Base-by-base conservation (phyloP, 345 rosid species). In the Dimocarpus longan region DNA sequence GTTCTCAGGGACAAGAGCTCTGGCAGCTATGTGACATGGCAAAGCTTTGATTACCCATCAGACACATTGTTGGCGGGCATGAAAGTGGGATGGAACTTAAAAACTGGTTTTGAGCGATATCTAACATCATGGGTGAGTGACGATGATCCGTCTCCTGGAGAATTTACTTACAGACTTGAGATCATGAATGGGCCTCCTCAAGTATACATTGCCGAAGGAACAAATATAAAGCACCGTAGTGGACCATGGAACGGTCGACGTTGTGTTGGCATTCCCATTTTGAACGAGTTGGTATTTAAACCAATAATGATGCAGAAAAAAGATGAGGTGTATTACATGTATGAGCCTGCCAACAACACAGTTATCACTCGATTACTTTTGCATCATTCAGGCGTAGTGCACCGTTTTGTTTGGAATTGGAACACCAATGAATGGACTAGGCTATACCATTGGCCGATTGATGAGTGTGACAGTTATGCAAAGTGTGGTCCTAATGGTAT, bases 1-100 rank as follows among this genome's bases (percentile, higher is more conserved):
- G 87, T 90, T 24, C 67, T 85, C 5, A 79, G 76, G 68, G 87
- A 83, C 1, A 43, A 12, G 18, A 39, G 44, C 21, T 69, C 37
- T 7, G 74, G 67, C 13, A n/a, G 6, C 57, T 75, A 52, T 32
- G 8, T 82, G 43, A 26, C 28, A 26, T 85, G 90, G 93, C 87
- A 87, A 71, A 65, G 68, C 71, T 88, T 88, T 46, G 90, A 86
- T 72, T 1, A 78, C n/a, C 88, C 87, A 15, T 73, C 86, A 0
- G 80, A 84, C 70, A 86, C 83, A 52, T 10, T 84, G 32, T 76
- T 88, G 40, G 76, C 87, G 0, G 89, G 78, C 32, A 88, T 88
- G 90, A 88, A 84, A 48, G 3, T 86, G 8, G 84, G 79, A 24
- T 82, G 87, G 90, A 26, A 74, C 67, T 73, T 81, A 24, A 50